Conservation (phyloP, 495 filamentous ascomycete species). For the Penicillium crystallinum region DNA sequence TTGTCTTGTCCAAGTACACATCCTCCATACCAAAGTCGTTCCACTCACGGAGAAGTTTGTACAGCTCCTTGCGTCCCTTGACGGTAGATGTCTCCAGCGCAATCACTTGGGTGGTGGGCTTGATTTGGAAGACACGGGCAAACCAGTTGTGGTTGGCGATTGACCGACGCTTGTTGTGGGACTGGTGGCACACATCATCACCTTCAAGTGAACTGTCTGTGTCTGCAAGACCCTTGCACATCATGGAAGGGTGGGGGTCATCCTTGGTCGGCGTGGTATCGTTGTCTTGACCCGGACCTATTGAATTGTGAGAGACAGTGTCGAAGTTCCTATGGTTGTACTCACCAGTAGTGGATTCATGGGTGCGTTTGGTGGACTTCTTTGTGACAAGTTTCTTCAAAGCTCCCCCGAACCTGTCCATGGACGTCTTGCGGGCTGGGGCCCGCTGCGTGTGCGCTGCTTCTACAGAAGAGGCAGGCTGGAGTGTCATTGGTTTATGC, state of each 20-base stretch:
- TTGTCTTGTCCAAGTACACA: constrained; percentile 65
- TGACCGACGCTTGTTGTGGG: constrained; percentile 15
- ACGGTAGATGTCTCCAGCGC: constrained; percentile 66
- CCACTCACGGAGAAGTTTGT: constrained; percentile 71
- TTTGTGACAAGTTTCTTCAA: constrained; percentile 34
- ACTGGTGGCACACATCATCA: constrained; percentile 8
- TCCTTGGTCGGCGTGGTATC: constrained; percentile 2
- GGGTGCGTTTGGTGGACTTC: constrained; percentile 21
- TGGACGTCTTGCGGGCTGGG: constrained; percentile 20
- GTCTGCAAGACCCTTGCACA: constrained; percentile 16
- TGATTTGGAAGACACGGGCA: constrained; percentile 80
- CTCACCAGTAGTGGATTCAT: constrained; percentile 20
- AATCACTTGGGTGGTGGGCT: constrained; percentile 66
- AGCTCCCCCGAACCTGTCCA: constrained; percentile 23
- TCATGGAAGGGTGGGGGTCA: not conserved
- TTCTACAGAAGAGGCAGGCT: not conserved
- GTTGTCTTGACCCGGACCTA: constrained; percentile 3
- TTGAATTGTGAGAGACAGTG: not conserved
- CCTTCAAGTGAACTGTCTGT: constrained; percentile 16
- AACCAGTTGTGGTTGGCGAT: constrained; percentile 66
- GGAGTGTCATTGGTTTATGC: constrained; percentile 15
- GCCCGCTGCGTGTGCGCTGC: not conserved
- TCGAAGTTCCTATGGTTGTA: not conserved
- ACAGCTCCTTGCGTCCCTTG: constrained; percentile 68
- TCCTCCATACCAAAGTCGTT: constrained; percentile 70